A percentile compares a stretch with the other conserved stretches of the same genome.
These are phyloP conservation scores for Suhomyces coccinellae DNA, from an alignment of 1,139 yeast species.

Conservation along the genomic window DNA sequence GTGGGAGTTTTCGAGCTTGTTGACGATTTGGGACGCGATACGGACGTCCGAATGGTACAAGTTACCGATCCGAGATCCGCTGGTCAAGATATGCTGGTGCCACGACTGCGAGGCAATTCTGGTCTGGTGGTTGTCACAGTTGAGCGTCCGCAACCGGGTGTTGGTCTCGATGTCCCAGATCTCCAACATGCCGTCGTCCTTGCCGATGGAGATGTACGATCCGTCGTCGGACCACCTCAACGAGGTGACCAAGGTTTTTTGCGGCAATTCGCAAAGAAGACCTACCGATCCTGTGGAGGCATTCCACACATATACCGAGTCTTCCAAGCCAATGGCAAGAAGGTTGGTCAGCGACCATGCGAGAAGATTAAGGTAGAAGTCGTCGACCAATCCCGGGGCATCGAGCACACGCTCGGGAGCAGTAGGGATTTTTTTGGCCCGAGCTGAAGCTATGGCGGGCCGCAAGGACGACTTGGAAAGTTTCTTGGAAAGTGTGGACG, in stretches of 20 bases:
- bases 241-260: constrained; percentile 62
- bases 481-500: constrained; percentile 18
- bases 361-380: constrained; percentile 81
- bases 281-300: constrained; percentile 83
- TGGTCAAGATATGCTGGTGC: constrained; percentile 77
- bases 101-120: constrained; percentile 86
- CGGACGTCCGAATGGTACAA: constrained; percentile 94
- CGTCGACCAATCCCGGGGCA: constrained; percentile 94
- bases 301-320: constrained; percentile 88
- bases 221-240: constrained; percentile 93
- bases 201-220: constrained; percentile 80
- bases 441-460: constrained; percentile 53
- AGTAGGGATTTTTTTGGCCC: constrained; percentile 72
- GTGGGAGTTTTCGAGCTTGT: constrained; percentile 55
- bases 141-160: constrained; percentile 74
- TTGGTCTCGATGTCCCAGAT: constrained; percentile 91
- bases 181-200: constrained; percentile 81
- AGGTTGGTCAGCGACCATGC: constrained; percentile 87
- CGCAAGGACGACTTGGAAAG: constrained; percentile 23
- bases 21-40: constrained; percentile 71
- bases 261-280: constrained; percentile 59
- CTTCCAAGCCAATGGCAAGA: constrained; percentile 87
- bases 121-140: constrained; percentile 58
- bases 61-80: constrained; percentile 83
- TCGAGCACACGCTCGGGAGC: constrained; percentile 93